phyloP scores from a whole-genome alignment of 2,329 filamentous ascomycete species.

The Aphanoascus verrucosus region DNA sequence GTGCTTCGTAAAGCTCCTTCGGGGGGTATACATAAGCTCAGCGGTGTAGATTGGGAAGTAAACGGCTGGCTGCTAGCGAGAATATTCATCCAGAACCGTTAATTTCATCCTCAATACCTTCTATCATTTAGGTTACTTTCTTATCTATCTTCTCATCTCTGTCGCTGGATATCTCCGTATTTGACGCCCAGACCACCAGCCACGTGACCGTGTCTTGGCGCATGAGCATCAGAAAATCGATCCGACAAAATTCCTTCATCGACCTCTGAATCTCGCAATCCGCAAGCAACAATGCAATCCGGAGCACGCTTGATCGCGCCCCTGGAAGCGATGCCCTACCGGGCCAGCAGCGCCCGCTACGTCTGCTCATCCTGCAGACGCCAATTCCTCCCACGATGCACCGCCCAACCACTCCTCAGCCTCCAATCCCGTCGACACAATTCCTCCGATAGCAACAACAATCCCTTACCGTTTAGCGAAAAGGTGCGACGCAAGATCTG shows the following conservation, averaged over 20 bases:
- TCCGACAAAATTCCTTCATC: slow-evolving; percentile 2
- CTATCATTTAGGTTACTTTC: too few species aligned
- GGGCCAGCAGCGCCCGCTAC: slow-evolving; percentile 24
- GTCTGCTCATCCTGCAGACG: slow-evolving; percentile 34
- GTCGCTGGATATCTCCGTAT: too few species aligned
- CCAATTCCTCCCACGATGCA: slow-evolving; percentile 24
- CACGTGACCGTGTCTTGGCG: slow-evolving; percentile 4
- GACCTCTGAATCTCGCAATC: neutral
- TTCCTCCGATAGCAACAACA: slow-evolving; percentile 15
- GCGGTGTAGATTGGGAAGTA: too few species aligned
- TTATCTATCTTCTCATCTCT: too few species aligned
- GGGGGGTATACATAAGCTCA: too few species aligned
- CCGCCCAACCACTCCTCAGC: slow-evolving; percentile 11
- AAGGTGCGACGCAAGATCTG: slow-evolving; percentile 40
- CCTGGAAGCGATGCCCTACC: slow-evolving; percentile 26
- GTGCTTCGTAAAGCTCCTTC: too few species aligned
- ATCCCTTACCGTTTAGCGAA: slow-evolving; percentile 35
- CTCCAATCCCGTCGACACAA: slow-evolving; percentile 21
- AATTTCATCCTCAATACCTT: too few species aligned
- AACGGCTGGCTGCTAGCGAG: too few species aligned
- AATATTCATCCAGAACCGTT: too few species aligned
- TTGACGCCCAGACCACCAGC: neutral
- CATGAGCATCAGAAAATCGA: neutral
- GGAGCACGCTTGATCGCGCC: slow-evolving; percentile 29
- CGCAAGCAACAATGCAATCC: slow-evolving; percentile 28